Evolutionary conservation across 768 basidiomycete genomes (phyloP), one percentile per base, ranked within the genome.

Genomic region (Boletus vinaceobasis): DNA sequence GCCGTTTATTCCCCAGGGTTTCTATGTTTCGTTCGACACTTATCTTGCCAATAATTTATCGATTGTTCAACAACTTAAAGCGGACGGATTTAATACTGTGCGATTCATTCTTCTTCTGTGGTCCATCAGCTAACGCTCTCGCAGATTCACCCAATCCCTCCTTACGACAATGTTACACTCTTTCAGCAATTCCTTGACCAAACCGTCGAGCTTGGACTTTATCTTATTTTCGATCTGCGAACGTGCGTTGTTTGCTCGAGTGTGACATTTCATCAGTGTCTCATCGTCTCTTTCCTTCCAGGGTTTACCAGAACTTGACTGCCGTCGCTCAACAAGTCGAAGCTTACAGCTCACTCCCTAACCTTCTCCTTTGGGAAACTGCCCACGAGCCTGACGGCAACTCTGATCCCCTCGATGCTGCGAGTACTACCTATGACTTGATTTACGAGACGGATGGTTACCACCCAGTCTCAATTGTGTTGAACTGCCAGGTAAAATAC

Each of bases 221-320:
- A 86, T 62, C 69, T 92, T 32, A 84, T 91, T 77, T 91, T 88
- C 60, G 88, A 92, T 62, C 87, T 93, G 88, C 79, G 88, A 61
- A 70, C 67, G 80, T 81, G 29, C 43, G 73, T 50, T 7, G 21
- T 32, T 11, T 1, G 8, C 17, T 47, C 21, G 23, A 37, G 23
- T 8, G 40, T 15, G 7, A n/a, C 8, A 29, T 4, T 2, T 10
- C 19, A 13, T 27, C 19, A 6, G 51, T 4, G 43, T 19, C 48
- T 59, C 1, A 45, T 26, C 11, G 15, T 17, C 26, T 2, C 8
- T 26, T 21, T 39, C 7, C 33, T 19, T 35, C 5, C 53, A 73
- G 73, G 77, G 76, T 76, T 4, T 90, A 90, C 69, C 78, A 77
- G 75, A 84, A 91, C 66, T 53, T 73, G 33, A 78, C 81, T 10